Percentiles rank a stretch among this genome's conserved stretches.
These are phyloP conservation scores for Venustampulla echinocandica DNA, from an alignment of 495 filamentous ascomycete genomes.

Conservation along the genomic window DNA sequence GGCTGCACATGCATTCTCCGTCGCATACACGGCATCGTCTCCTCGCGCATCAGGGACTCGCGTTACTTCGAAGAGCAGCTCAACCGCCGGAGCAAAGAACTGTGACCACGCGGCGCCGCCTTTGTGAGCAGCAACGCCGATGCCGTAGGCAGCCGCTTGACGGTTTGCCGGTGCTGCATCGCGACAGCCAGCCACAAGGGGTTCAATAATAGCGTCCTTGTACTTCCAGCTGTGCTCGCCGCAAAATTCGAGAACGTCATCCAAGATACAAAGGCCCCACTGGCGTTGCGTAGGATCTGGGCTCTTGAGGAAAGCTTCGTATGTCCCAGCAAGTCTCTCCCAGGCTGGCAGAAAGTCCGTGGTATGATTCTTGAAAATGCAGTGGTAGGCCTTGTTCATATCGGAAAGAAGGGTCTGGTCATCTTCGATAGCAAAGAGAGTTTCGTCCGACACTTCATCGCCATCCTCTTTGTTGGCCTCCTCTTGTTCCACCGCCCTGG, in stretches of 20 bases:
- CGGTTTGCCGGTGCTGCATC: conserved; percentile 85
- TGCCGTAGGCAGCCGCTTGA: conserved; percentile 93
- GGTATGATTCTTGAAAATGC: conserved; percentile 94
- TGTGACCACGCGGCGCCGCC: conserved; percentile 76
- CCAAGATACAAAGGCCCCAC: conserved; percentile 97
- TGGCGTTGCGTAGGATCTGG: conserved; percentile 86
- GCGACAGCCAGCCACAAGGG: conserved; percentile 70
- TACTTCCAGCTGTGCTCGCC: conserved; percentile 76
- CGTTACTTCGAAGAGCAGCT: conserved; percentile 74
- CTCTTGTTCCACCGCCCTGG: conserved; percentile 67
- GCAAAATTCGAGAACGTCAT: conserved; percentile 97
- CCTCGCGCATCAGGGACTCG: conserved; percentile 69
- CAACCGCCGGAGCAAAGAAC: conserved; percentile 71
- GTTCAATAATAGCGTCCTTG: conserved; percentile 73
- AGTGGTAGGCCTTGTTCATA: conserved; percentile 99
- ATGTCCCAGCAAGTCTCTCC: conserved; percentile 75
- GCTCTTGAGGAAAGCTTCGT: conserved; percentile 76
- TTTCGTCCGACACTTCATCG: conserved; percentile 73
- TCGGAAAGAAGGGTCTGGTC: conserved; percentile 94
- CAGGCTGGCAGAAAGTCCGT: conserved; percentile 74
- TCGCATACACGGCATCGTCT: conserved; percentile 95
- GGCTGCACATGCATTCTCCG: conserved; percentile 92
- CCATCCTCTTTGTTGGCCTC: conserved; percentile 67
- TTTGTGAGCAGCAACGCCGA: conserved; percentile 90
- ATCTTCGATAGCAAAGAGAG: conserved; percentile 87